Evolutionary conservation across 148 eudicot genomes (phyloP).

Genomic region (Mesembryanthemum crystallinum): DNA sequence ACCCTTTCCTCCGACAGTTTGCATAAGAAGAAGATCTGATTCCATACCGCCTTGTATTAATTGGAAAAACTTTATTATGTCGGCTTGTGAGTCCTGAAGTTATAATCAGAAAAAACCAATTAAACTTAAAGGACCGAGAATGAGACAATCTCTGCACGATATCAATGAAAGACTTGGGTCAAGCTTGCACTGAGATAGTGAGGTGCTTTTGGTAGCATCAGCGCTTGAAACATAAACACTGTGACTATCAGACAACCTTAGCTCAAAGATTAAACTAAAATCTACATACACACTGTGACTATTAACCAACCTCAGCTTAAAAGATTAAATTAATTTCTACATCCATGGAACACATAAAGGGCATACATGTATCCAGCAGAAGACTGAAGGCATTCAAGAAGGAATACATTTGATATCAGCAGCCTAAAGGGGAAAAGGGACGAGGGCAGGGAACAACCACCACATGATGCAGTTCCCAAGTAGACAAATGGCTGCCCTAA

Average conservation of each 20-base stretch:
- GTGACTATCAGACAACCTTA: neutral
- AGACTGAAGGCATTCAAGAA: neutral
- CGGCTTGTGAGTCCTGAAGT: conserved; percentile 32
- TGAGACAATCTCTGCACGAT: neutral
- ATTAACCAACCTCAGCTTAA: neutral
- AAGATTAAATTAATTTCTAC: too few relatives aligned
- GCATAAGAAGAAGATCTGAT: conserved; percentile 27
- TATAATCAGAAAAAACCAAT: neutral
- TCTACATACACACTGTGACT: too few relatives aligned
- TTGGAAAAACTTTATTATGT: conserved; percentile 32
- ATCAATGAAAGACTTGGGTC: neutral
- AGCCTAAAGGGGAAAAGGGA: neutral
- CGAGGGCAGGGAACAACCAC: neutral
- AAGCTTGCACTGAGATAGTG: conserved; percentile 2
- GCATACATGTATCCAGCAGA: neutral
- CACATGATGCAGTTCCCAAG: neutral
- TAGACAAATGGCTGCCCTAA: neutral
- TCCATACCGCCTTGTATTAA: conserved; percentile 21
- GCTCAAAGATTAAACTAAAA: neutral
- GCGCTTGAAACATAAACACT: neutral
- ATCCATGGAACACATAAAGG: neutral
- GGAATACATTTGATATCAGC: neutral
- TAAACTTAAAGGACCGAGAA: neutral
- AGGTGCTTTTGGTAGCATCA: neutral
- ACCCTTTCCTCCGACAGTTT: conserved; percentile 29